These are phyloP conservation scores for Gymnopus androsaceus DNA, from an alignment of 1,284 basidiomycete genomes.

Conservation along the genomic window DNA sequence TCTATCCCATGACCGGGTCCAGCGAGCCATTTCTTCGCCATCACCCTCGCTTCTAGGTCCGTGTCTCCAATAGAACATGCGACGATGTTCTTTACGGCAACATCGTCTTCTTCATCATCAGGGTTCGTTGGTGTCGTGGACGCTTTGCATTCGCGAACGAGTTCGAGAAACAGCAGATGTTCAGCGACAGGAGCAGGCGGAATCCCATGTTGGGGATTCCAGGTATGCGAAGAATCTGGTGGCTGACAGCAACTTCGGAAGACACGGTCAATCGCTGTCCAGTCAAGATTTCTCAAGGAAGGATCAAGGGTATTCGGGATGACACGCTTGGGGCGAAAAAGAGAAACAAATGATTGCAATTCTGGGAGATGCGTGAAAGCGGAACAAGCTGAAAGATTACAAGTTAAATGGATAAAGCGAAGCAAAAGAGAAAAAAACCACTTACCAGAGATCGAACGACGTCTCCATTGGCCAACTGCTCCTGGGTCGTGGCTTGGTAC, in stretches of 20 bases:
- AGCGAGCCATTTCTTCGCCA: slow-evolving; percentile 15
- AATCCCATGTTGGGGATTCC: slow-evolving; percentile 7
- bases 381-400: slow-evolving; percentile 78
- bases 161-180: not conserved
- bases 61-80: slow-evolving; percentile 50
- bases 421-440: slow-evolving; percentile 9
- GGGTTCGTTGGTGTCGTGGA: not conserved
- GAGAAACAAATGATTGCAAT: slow-evolving; percentile 72
- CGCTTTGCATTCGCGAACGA: not conserved
- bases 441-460: slow-evolving; percentile 58
- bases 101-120: slow-evolving; percentile 42
- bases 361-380: slow-evolving; percentile 82
- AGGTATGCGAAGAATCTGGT: slow-evolving; percentile 31
- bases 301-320: slow-evolving; percentile 81
- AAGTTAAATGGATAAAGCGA: not conserved
- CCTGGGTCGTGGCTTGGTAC: slow-evolving; percentile 54
- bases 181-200: slow-evolving; percentile 8
- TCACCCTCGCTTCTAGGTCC: slow-evolving; percentile 38
- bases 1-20: not conserved
- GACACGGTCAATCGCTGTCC: slow-evolving; percentile 65
- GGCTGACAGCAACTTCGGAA: slow-evolving; percentile 51
- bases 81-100: slow-evolving; percentile 59
- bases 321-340: slow-evolving; percentile 75
- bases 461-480: slow-evolving; percentile 37
- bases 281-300: slow-evolving; percentile 63